Evolutionary conservation across 805 yeast species (phyloP).

Genomic region (Wickerhamiella sergipiensis): DNA sequence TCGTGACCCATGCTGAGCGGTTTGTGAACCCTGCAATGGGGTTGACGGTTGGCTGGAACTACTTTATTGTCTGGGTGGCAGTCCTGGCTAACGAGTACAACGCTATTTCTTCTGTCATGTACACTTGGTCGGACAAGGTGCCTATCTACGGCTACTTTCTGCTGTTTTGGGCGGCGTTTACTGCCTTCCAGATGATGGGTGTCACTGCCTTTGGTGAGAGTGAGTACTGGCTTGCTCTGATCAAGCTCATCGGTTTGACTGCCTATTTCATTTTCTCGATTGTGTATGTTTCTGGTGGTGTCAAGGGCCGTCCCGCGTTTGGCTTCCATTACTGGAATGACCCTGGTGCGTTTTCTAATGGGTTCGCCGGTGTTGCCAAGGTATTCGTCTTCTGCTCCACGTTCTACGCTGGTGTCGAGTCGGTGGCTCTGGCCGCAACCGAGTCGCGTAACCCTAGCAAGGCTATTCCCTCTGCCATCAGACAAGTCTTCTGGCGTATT

Average conservation of each 20-base stretch:
- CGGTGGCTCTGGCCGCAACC: slow-evolving; percentile 50
- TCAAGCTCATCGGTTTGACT: slow-evolving; percentile 43
- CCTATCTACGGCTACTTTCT: slow-evolving; percentile 37
- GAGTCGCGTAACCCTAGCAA: slow-evolving; percentile 47
- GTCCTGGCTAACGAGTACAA: slow-evolving; percentile 37
- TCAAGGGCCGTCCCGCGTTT: slow-evolving; percentile 37
- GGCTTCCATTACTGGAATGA: slow-evolving; percentile 48
- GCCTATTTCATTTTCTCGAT: slow-evolving; percentile 44
- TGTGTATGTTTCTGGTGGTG: slow-evolving; percentile 43
- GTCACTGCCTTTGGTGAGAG: slow-evolving; percentile 48
- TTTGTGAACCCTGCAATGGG: slow-evolving; percentile 36
- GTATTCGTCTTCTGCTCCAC: slow-evolving; percentile 48
- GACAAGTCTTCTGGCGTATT: slow-evolving; percentile 45
- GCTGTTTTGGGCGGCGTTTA: slow-evolving; percentile 38
- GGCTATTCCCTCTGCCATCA: slow-evolving; percentile 48
- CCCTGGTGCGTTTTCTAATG: slow-evolving; percentile 34
- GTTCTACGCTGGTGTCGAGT: slow-evolving; percentile 46
- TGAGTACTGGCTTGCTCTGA: slow-evolving; percentile 43
- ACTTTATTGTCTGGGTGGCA: slow-evolving; percentile 37
- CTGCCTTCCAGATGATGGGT: slow-evolving; percentile 35
- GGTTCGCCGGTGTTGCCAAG: slow-evolving; percentile 32
- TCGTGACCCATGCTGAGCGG: slow-evolving; percentile 33
- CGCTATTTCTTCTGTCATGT: slow-evolving; percentile 32
- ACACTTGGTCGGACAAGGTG: slow-evolving; percentile 33
- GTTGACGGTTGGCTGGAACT: slow-evolving; percentile 35